Conservation (phyloP, 202 grass and related monocot species). For the Brachypodium distachyon region DNA sequence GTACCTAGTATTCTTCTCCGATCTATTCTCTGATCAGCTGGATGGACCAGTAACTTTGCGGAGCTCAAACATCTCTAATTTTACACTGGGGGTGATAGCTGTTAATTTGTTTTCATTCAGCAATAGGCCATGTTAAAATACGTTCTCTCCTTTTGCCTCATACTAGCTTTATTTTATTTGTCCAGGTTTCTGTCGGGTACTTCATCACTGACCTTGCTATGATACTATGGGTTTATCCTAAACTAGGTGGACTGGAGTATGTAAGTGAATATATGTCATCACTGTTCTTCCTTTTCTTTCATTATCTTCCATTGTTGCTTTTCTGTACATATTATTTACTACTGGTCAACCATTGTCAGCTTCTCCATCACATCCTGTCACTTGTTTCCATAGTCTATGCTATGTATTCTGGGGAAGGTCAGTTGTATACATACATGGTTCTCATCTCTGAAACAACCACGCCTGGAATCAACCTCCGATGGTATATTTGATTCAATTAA, state of each 20-base stretch:
- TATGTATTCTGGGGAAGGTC: conserved; percentile 78
- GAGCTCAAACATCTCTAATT: conserved; percentile 73
- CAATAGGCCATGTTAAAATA: conserved; percentile 1
- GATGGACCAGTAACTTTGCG: conserved; percentile 66
- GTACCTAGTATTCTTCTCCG: conserved; percentile 91
- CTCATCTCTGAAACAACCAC: conserved; percentile 98
- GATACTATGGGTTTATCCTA: conserved; percentile 91
- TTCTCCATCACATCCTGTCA: conserved; percentile 82
- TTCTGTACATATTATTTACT: conserved; percentile 13
- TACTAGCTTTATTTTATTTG: conserved; percentile 19
- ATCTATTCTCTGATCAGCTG: conserved; percentile 76
- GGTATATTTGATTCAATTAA: conserved; percentile 56
- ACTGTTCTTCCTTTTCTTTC: conserved; percentile 7
- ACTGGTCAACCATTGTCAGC: conserved; percentile 41
- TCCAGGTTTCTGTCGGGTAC: conserved; percentile 88
- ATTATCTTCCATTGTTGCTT: not conserved
- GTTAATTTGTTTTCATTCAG: not conserved
- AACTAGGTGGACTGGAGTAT: conserved; percentile 90
- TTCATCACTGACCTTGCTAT: conserved; percentile 83
- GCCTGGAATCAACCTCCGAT: conserved; percentile 93
- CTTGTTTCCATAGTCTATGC: conserved; percentile 68
- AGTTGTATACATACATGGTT: conserved; percentile 97
- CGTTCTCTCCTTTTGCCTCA: not conserved
- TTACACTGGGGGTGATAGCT: conserved; percentile 74
- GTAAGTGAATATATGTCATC: conserved; percentile 46